Conservation (phyloP, 2,329 filamentous ascomycete genomes). For the Dendryphion nanum region DNA sequence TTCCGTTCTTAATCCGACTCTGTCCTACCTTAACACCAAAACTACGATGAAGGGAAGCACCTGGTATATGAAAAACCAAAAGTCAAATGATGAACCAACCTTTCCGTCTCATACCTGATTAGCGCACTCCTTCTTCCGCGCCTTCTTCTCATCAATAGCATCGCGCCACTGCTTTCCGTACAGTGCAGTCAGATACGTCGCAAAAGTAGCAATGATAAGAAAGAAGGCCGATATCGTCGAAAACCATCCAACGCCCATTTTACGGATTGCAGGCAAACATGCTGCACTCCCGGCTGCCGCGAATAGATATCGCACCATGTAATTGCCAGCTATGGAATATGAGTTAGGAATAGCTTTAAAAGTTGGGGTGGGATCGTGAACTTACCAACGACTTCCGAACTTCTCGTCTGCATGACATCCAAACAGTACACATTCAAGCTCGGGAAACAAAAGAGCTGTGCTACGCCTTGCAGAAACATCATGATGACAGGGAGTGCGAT, state of each 20-base stretch:
- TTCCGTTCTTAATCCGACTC: no score
- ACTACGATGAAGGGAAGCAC: no score
- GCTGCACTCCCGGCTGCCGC: constrained; percentile 69
- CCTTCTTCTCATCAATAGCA: constrained; percentile 51
- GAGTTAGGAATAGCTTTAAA: neutral
- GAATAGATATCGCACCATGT: constrained; percentile 73
- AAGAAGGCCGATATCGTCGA: constrained; percentile 66
- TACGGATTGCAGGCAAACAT: constrained; percentile 71
- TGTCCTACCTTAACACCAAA: no score
- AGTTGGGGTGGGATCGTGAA: constrained; percentile 2
- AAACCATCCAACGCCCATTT: constrained; percentile 79
- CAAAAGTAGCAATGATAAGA: constrained; percentile 47
- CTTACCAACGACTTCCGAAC: constrained; percentile 65
- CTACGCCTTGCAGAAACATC: constrained; percentile 73
- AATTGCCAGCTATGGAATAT: constrained; percentile 64
- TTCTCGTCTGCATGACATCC: constrained; percentile 72
- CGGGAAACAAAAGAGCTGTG: constrained; percentile 74
- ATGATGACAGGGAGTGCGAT: constrained; percentile 65
- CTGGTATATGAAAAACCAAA: neutral
- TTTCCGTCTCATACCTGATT: constrained; percentile 10
- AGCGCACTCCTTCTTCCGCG: constrained; percentile 35
- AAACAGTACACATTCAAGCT: constrained; percentile 77
- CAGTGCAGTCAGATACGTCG: constrained; percentile 49
- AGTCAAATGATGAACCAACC: neutral
- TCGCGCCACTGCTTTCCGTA: constrained; percentile 56